Base-by-base conservation (phyloP, 148 eudicot genomes). In the Rheum nobile region DNA sequence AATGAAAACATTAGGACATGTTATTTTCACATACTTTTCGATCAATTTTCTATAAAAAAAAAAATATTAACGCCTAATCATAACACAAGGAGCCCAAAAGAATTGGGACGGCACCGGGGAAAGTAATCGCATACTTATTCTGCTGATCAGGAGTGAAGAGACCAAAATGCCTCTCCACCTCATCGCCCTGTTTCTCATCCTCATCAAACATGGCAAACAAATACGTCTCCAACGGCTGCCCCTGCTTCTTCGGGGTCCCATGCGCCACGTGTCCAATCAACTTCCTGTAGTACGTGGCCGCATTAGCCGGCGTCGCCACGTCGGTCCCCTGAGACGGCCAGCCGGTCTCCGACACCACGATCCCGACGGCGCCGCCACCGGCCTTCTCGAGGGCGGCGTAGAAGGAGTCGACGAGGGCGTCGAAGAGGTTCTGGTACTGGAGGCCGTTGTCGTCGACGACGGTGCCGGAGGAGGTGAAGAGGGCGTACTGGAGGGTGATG, bases 191-290 rank as follows among this genome's bases (percentile, higher is more conserved):
- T 42, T 83, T 83, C 6, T 6, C 37, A 32, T 83, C 41, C 76
- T 85, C 88, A 43, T 85, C 85, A 50, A 73, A 85, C 88, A 85
- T 85, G 12, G 84, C 88, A 37, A 83, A 85, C 54, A 85, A 59
- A 63, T 81, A 85, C 6, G 83, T 74, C 61, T 83, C 83, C 14
- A 81, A 38, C 1, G 79, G 50, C n/a, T 72, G 63, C 13, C 83
- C 83, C 1, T 68, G 74, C 42, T 72, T 83, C 78, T 44, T 75
- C 21, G 88, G 84, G 8, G 81, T 81, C 65, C 86, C 88, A 10
- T 71, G 11, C 65, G 69, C 76, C 38, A 81, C 86, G 75, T 85
- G 88, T 19, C 48, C 69, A 8, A 85, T 74, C 83, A 85, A 72
- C 28, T 83, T 85, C 38, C 0, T 74, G 39, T 83, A 79, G 54